Conservation (phyloP, 805 yeast genomes). For the Wickerhamomyces tratensis region DNA sequence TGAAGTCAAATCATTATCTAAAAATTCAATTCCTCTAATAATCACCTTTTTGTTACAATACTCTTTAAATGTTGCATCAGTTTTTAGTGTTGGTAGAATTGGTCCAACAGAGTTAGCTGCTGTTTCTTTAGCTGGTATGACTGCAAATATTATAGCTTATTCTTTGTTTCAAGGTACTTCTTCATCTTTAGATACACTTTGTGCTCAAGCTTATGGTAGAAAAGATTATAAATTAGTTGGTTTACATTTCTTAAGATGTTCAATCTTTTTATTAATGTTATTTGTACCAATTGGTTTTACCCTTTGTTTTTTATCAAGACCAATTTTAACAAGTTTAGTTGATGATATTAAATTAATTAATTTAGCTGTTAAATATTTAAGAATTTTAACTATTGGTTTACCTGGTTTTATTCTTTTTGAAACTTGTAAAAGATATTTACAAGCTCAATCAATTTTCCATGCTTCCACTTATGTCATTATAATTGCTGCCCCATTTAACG, state of each 20-base stretch:
- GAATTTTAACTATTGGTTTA: constrained; percentile 48
- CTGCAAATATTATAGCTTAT: constrained; percentile 67
- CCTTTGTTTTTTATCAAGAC: constrained; percentile 35
- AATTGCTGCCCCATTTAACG: constrained; percentile 69
- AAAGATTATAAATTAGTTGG: constrained; percentile 59
- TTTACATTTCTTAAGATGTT: constrained; percentile 57
- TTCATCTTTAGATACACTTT: constrained; percentile 69
- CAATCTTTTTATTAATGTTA: constrained; percentile 44
- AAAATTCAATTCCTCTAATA: constrained; percentile 51
- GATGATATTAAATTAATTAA: constrained; percentile 34
- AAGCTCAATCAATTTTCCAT: constrained; percentile 71
- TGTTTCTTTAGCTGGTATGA: constrained; percentile 66
- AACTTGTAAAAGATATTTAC: constrained; percentile 63
- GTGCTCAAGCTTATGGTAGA: constrained; percentile 74
- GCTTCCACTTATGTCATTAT: constrained; percentile 67
- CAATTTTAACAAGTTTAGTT: constrained; percentile 33
- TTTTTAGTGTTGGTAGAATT: constrained; percentile 66
- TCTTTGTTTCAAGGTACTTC: constrained; percentile 71
- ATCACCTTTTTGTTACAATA: constrained; percentile 63
- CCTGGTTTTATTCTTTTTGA: constrained; percentile 69
- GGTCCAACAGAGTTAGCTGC: constrained; percentile 70
- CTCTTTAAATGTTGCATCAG: constrained; percentile 67
- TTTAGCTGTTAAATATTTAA: constrained; percentile 51
- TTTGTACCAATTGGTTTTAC: constrained; percentile 38
- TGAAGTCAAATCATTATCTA: constrained; percentile 30